A percentile compares a stretch with the other conserved stretches of the same genome.
Evolutionary conservation across 352 stramenopile species (phyloP).

Genomic region (Phytophthora europaea): DNA sequence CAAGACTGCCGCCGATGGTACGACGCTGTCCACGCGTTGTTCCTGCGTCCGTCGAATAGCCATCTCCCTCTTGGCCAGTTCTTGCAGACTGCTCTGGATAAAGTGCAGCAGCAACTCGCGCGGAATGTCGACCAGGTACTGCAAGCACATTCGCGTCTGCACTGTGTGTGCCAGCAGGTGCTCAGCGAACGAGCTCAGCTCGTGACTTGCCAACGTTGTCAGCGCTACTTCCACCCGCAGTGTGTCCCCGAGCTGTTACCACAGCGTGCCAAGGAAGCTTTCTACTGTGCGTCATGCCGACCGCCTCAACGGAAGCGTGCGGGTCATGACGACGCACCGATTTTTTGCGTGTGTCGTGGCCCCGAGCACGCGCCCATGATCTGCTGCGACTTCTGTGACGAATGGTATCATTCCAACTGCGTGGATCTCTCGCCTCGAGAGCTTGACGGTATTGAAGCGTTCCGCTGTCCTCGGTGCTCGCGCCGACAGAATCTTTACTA

Average conservation of each 20-base stretch:
- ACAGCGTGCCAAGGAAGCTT: constrained; percentile 11
- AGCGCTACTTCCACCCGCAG: constrained; percentile 63
- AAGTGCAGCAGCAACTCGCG: constrained; percentile 25
- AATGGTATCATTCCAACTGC: constrained; percentile 86
- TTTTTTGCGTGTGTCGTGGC: constrained; percentile 83
- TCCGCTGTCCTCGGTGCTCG: constrained; percentile 75
- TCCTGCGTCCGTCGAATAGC: constrained; percentile 57
- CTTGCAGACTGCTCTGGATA: constrained; percentile 53
- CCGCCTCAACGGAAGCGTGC: constrained; percentile 29
- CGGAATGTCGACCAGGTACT: constrained; percentile 26
- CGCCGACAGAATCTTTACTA: constrained; percentile 79
- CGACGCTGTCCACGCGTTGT: constrained; percentile 57
- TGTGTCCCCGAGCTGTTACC: constrained; percentile 53
- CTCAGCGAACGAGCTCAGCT: constrained; percentile 60
- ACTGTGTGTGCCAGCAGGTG: constrained; percentile 82
- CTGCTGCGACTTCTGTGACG: constrained; percentile 89
- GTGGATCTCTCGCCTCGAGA: constrained; percentile 67
- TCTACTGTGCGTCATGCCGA: constrained; percentile 30
- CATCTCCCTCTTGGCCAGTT: constrained; percentile 53
- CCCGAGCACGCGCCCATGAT: constrained; percentile 82
- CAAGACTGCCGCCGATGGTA: constrained; percentile 82
- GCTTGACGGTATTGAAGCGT: constrained; percentile 77
- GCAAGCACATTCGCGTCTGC: constrained; percentile 43
- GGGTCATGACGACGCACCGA: constrained; percentile 11
- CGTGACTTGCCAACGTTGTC: constrained; percentile 61